Conservation (phyloP, 2,329 filamentous ascomycete species). For the Curvularia hawaiiensis region DNA sequence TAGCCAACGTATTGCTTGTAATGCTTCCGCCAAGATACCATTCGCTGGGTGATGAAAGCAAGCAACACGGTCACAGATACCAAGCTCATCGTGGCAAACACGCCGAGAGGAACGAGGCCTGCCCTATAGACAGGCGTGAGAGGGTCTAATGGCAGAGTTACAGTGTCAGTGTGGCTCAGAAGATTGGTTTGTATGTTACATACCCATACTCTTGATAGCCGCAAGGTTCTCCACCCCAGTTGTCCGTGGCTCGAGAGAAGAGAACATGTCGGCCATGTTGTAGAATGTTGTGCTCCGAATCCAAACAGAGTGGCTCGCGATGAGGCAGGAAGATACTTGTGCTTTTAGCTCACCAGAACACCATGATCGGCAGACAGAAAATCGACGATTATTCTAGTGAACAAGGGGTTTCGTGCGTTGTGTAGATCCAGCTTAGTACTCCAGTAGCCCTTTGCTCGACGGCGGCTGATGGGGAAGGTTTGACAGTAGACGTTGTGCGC, state of each 20-base stretch:
- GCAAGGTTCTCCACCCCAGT: conserved; percentile 30
- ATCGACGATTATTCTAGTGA: conserved; percentile 6
- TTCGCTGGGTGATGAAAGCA: conserved; percentile 56
- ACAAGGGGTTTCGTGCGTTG: conserved; percentile 9
- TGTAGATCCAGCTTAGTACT: not conserved
- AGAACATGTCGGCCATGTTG: conserved; percentile 15
- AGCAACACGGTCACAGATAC: conserved; percentile 53
- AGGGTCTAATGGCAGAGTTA: conserved; percentile 16
- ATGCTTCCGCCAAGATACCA: conserved; percentile 57
- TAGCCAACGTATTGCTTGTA: conserved; percentile 58
- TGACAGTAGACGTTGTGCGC: conserved; percentile 5
- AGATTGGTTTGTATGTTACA: not conserved
- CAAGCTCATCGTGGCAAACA: conserved; percentile 56
- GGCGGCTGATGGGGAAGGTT: conserved; percentile 5
- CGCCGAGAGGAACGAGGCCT: conserved; percentile 54
- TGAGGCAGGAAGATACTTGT: conserved; percentile 10
- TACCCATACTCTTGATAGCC: conserved; percentile 37
- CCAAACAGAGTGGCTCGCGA: not conserved
- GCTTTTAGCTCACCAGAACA: conserved; percentile 22
- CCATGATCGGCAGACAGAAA: conserved; percentile 19
- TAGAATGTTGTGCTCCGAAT: conserved; percentile 16
- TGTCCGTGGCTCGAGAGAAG: conserved; percentile 11
- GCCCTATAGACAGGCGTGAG: conserved; percentile 36
- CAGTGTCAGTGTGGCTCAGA: not conserved
- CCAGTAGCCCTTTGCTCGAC: not conserved